A percentile compares a stretch with the other conserved stretches of the same genome.
Conservation (phyloP, 2,329 filamentous ascomycete genomes). For the Aspergillus sp. region DNA sequence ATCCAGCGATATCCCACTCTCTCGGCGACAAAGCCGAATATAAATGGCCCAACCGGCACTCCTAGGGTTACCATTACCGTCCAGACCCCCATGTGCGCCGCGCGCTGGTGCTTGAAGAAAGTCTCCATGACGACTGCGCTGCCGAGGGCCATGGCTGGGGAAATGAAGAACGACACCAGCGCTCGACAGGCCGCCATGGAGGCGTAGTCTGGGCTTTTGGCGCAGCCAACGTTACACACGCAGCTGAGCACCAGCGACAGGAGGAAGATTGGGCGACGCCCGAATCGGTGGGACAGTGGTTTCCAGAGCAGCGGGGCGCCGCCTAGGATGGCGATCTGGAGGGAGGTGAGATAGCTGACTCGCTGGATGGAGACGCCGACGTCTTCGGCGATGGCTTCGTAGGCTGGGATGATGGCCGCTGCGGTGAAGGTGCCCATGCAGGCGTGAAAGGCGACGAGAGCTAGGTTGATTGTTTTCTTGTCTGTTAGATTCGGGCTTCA, state of each 20-base stretch:
- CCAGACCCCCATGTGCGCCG: slow-evolving; percentile 56
- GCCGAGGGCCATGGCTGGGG: slow-evolving; percentile 53
- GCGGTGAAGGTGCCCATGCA: slow-evolving; percentile 59
- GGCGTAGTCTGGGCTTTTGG: slow-evolving; percentile 49
- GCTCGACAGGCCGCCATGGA: slow-evolving; percentile 52
- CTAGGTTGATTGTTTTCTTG: slow-evolving; percentile 50
- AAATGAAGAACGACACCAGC: slow-evolving; percentile 50
- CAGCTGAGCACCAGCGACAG: slow-evolving; percentile 50
- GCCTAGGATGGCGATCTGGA: slow-evolving; percentile 57
- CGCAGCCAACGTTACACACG: slow-evolving; percentile 56
- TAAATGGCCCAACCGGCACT: slow-evolving; percentile 20
- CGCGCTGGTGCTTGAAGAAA: slow-evolving; percentile 56
- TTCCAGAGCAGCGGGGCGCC: slow-evolving; percentile 56
- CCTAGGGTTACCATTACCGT: slow-evolving; percentile 25
- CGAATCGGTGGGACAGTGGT: slow-evolving; percentile 54
- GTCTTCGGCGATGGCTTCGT: slow-evolving; percentile 58
- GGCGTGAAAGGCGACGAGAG: slow-evolving; percentile 57
- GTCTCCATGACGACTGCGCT: slow-evolving; percentile 57
- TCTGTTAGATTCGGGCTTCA: background rate
- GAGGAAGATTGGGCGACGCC: slow-evolving; percentile 56
- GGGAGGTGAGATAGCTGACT: slow-evolving; percentile 55
- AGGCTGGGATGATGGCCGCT: slow-evolving; percentile 30
- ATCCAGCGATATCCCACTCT: slow-evolving; percentile 2
- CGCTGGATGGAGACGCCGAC: slow-evolving; percentile 50
- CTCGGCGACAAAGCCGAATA: slow-evolving; percentile 4